phyloP scores from a whole-genome alignment of 2,329 filamentous ascomycete species.

The Penicillium sp. region DNA sequence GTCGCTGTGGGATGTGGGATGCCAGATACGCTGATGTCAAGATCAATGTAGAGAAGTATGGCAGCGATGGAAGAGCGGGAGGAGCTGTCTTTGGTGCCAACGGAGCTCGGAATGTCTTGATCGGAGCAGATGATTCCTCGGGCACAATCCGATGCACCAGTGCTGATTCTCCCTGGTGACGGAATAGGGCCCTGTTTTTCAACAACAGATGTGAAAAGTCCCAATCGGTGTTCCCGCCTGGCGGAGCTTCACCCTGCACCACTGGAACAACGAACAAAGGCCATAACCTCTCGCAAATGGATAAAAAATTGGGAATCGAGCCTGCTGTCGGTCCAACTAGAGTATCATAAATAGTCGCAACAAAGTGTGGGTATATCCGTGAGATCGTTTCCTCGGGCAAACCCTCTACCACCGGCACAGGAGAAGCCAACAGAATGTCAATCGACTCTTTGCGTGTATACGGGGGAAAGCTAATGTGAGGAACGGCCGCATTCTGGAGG shows the following conservation, averaged over 20 bases:
- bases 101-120: constrained; percentile 16
- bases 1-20: constrained; percentile 44
- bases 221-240: constrained; percentile 51
- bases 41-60: constrained; percentile 46
- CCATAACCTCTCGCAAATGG: constrained; percentile 73
- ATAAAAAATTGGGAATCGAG: constrained; percentile 68
- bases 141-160: constrained; percentile 42
- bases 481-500: constrained; percentile 64
- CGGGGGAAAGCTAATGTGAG: constrained; percentile 75
- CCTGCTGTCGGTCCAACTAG: constrained; percentile 74
- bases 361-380: constrained; percentile 61
- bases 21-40: constrained; percentile 47
- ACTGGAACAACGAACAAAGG: constrained; percentile 77
- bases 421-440: constrained; percentile 63
- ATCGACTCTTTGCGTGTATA: constrained; percentile 79
- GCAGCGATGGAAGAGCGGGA: constrained; percentile 37
- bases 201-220: constrained; percentile 80
- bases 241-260: constrained; percentile 56
- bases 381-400: constrained; percentile 26
- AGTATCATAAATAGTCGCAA: constrained; percentile 79
- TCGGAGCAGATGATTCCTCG: constrained; percentile 22
- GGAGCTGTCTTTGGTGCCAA: constrained; percentile 24
- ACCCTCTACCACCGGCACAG: constrained; percentile 38
- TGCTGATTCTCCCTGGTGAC: constrained; percentile 43
- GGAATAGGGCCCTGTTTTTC: constrained; percentile 45